Percentiles rank a stretch among this genome's conserved stretches.
Evolutionary conservation across 2,329 filamentous ascomycete genomes (phyloP).

Genomic region (Fusarium sp.): DNA sequence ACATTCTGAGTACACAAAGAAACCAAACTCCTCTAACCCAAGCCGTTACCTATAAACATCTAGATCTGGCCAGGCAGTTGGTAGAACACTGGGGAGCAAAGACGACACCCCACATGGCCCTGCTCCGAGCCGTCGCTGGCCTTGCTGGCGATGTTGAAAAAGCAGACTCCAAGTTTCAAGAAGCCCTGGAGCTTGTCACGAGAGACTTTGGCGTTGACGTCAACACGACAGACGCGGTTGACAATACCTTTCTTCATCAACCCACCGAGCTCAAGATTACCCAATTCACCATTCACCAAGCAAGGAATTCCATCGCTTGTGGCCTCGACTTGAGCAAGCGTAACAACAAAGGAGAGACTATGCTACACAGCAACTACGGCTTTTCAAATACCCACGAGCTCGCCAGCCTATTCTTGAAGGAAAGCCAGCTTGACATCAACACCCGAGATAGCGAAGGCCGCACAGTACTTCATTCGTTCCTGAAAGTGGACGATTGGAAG

Average conservation of each 20-base stretch:
- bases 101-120: rapidly evolving
- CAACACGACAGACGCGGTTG: background rate
- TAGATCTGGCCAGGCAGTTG: background rate
- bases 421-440: background rate
- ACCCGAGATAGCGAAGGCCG: background rate
- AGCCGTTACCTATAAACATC: rapidly evolving
- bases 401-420: background rate
- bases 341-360: background rate
- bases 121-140: no score
- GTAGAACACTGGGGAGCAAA: background rate
- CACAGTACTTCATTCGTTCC: background rate
- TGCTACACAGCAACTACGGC: background rate
- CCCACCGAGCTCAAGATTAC: no score
- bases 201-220: background rate
- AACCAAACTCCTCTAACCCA: rapidly evolving
- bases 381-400: rapidly evolving
- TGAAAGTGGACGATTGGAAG: no score
- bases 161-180: background rate
- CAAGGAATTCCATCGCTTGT: rapidly evolving
- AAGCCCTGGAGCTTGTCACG: background rate
- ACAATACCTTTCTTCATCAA: background rate
- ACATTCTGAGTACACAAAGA: rapidly evolving
- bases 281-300: background rate
- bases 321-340: background rate
- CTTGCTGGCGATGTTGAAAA: no score